Conservation (phyloP, 148 eudicot genomes). For the Nepenthes mirabilis region DNA sequence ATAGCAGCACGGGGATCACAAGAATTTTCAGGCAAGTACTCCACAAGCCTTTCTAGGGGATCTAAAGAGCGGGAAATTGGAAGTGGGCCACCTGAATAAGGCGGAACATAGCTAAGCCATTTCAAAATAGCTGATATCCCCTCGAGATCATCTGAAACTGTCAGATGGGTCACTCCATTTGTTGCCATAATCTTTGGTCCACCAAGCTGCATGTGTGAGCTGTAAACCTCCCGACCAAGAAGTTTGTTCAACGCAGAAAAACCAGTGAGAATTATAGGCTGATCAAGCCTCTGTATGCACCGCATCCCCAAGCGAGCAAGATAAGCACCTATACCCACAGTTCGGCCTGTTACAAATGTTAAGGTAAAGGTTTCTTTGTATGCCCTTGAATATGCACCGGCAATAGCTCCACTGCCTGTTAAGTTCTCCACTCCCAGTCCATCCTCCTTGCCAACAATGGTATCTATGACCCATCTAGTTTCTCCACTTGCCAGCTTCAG, state of each 20-base stretch:
- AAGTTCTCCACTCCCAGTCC: constrained; percentile 94
- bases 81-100: constrained; percentile 73
- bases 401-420: constrained; percentile 99
- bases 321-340: constrained; percentile 98
- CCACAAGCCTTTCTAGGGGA: constrained; percentile 70
- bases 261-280: constrained; percentile 91
- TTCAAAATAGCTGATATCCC: constrained; percentile 74
- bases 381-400: constrained; percentile 89
- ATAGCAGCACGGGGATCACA: constrained; percentile 97
- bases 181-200: constrained; percentile 99
- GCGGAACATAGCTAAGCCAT: constrained; percentile 91
- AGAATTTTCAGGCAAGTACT: constrained; percentile 76
- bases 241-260: constrained; percentile 94
- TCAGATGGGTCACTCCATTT: constrained; percentile 88
- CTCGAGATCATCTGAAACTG: constrained; percentile 90
- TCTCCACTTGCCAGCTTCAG: constrained; percentile 60
- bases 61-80: constrained; percentile 66
- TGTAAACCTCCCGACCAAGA: constrained; percentile 93
- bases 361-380: constrained; percentile 89
- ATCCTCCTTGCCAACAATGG: constrained; percentile 91
- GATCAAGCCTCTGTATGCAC: constrained; percentile 96
- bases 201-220: constrained; percentile 99
- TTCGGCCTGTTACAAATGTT: constrained; percentile 91
- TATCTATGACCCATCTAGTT: constrained; percentile 76
- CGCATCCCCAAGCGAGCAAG: constrained; percentile 98